Percentiles rank a stretch among this genome's conserved stretches.
Conservation (phyloP, 768 basidiomycete genomes). For the Paxillus involutus region DNA sequence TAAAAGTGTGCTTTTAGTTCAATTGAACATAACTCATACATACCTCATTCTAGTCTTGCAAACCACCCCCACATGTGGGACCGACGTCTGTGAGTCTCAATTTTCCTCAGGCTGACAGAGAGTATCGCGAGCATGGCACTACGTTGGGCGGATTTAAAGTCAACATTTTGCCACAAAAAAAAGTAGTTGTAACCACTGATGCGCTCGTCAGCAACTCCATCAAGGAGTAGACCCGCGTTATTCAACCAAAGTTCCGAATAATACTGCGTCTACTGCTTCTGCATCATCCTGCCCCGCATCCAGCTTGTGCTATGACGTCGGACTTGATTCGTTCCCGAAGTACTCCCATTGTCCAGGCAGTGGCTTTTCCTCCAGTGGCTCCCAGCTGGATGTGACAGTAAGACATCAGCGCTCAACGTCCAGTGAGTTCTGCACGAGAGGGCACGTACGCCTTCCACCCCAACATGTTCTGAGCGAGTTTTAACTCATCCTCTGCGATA, state of each 20-base stretch:
- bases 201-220: too few relatives aligned
- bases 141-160: not conserved
- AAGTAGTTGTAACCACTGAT: not conserved
- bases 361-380: conserved; percentile 79
- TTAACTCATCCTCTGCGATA: conserved; percentile 81
- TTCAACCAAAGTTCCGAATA: not conserved
- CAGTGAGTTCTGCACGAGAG: conserved; percentile 1
- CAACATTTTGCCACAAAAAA: not conserved
- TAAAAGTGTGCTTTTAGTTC: not conserved
- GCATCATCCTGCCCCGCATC: not conserved
- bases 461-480: conserved; percentile 76
- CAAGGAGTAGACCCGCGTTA: not conserved
- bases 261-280: not conserved
- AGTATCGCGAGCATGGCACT: too few relatives aligned
- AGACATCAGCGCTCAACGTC: conserved; percentile 7
- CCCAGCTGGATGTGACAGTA: conserved; percentile 61
- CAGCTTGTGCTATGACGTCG: conserved; percentile 31
- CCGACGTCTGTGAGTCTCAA: conserved; percentile 19
- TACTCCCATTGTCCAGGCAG: conserved; percentile 89
- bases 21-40: not conserved
- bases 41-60: conserved; percentile 26
- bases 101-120: conserved; percentile 19
- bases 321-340: conserved; percentile 53
- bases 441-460: conserved; percentile 94
- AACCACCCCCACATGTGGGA: not conserved